Evolutionary conservation across 202 grass and related monocot species (phyloP), one percentile per base, ranked within the genome.

Genomic region (Eragrostis tef): DNA sequence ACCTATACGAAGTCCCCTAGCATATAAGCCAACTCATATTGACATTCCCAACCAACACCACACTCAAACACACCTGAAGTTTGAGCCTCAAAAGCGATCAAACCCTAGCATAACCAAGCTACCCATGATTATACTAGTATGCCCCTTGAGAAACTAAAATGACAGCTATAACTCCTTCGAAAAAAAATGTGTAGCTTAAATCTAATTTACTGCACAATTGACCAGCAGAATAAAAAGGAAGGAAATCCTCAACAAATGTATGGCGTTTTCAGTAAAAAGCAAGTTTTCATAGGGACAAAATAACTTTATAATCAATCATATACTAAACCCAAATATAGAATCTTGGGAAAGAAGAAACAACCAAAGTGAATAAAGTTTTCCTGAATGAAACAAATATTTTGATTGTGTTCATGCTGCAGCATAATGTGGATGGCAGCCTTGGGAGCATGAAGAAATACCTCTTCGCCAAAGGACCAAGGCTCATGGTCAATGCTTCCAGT

Each of bases 391-490:
- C 25, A 83, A 77, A n/a, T 39, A 0, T 39, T 21, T 36, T 54
- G 20, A 48, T 1, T 76, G 34, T 76, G 54, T 73, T 62, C 41
- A 44, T 27, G 3, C 34, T 26, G 36, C 19, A 77, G 11, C 12
- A 42, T 45, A 82, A 49, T 43, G 43, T 64, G 10, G 24, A 41
- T 50, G 34, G 0, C 41, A 76, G 22, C 27, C 0, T 49, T 11
- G 1, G 11, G n/a, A 76, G 24, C 22, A 65, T 73, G 26, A 81
- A 52, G 44, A 20, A 16, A 49, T 94, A 87, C 95, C 92, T 98
- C 95, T 93, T 93, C 84, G n/a, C 92, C 92, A 7, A 98, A 98
- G 77, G 92, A 93, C 95, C 95, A 98, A 79, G 95, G 95, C 36
- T 98, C 92, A 36, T 98, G 95, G 77, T 93, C 92, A 67, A 83